phyloP scores from a whole-genome alignment of 768 basidiomycete genomes.

The Termitomyces sp. region DNA sequence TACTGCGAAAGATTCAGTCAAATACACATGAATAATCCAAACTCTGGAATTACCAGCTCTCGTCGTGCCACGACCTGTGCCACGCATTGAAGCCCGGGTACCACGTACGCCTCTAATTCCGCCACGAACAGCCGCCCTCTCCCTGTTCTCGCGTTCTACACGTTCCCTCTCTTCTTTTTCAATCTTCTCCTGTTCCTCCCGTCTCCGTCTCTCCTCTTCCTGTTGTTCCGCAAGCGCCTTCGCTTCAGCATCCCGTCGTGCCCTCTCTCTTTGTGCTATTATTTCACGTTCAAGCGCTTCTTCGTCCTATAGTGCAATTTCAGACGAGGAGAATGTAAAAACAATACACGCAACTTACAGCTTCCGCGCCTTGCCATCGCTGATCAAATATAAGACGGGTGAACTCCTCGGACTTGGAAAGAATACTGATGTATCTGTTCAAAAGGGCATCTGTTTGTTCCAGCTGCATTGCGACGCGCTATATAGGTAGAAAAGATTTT shows the following conservation, averaged over 20 bases:
- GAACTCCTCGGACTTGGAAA: conserved; percentile 68
- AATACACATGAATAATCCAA: not conserved
- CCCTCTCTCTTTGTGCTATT: conserved; percentile 38
- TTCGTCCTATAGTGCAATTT: conserved; percentile 49
- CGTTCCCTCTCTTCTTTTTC: conserved; percentile 37
- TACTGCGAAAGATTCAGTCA: not conserved
- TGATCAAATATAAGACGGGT: conserved; percentile 73
- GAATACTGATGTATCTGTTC: conserved; percentile 69
- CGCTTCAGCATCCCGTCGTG: conserved; percentile 45
- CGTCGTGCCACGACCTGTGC: conserved; percentile 32
- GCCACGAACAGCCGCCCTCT: conserved; percentile 40
- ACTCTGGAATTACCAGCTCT: conserved; percentile 30
- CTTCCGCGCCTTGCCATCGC: conserved; percentile 71
- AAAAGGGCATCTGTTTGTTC: conserved; percentile 70
- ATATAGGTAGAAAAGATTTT: not conserved
- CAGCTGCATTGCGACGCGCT: conserved; percentile 68
- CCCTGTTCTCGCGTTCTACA: conserved; percentile 44
- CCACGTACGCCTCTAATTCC: conserved; percentile 71
- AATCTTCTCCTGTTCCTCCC: conserved; percentile 44
- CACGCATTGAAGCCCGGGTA: conserved; percentile 63
- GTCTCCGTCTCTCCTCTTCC: conserved; percentile 45
- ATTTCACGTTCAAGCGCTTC: conserved; percentile 46
- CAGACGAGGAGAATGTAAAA: not conserved
- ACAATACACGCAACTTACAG: conserved; percentile 38
- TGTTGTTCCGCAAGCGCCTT: conserved; percentile 29